These are phyloP conservation scores for Amaranthus cruentus DNA, from an alignment of 148 eudicot genomes.

Conservation along the genomic window DNA sequence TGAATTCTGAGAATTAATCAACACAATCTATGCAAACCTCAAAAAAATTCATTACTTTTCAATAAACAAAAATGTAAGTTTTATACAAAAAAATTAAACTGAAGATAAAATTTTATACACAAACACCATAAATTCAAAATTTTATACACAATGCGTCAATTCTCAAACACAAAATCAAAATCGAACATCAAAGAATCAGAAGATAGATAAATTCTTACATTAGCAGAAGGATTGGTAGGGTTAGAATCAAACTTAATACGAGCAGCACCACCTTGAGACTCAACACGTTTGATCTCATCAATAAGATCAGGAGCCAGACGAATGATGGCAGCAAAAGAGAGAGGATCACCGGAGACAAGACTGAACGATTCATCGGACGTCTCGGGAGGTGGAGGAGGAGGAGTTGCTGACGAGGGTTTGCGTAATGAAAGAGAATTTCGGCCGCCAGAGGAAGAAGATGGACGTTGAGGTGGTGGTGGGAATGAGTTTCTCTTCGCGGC, in stretches of 20 bases:
- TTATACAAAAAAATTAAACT: too few species aligned
- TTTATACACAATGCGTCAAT: too few species aligned
- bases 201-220: constrained; percentile 41
- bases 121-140: too few species aligned
- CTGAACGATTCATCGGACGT: constrained; percentile 63
- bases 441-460: constrained; percentile 26
- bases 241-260: constrained; percentile 71
- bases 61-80: too few species aligned
- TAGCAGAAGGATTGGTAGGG: constrained; percentile 55
- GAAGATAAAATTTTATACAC: too few species aligned
- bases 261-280: constrained; percentile 58
- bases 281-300: constrained; percentile 79
- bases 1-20: too few species aligned
- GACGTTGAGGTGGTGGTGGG: constrained; percentile 42
- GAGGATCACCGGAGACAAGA: constrained; percentile 45
- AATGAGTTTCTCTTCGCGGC: constrained; percentile 47
- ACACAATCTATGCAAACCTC: too few species aligned
- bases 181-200: background rate
- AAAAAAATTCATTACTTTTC: too few species aligned
- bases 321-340: constrained; percentile 66
- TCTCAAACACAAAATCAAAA: background rate
- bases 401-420: constrained; percentile 32
- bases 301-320: constrained; percentile 72
- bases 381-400: constrained; percentile 10
- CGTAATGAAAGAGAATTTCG: constrained; percentile 7